Percentiles rank a stretch among this genome's conserved stretches.
These are phyloP conservation scores for Yamadazyma takamatsuzukensis DNA, from an alignment of 805 yeast genomes.

Conservation along the genomic window DNA sequence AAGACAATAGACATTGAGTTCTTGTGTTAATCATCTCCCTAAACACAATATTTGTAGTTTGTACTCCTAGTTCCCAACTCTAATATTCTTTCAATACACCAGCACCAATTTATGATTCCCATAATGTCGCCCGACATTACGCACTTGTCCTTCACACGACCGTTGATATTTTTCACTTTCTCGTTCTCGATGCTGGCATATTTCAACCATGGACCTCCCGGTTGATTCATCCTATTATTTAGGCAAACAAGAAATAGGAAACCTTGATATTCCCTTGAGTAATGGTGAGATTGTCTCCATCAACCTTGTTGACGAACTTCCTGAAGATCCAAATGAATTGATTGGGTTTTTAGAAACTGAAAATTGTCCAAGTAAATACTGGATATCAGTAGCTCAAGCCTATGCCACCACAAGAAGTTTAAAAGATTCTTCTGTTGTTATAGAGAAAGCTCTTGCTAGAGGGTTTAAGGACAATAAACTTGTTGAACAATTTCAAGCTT, in stretches of 20 bases:
- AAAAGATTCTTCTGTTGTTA: conserved; percentile 61
- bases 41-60: too few species aligned
- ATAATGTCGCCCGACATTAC: too few species aligned
- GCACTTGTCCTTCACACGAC: too few species aligned
- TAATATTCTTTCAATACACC: too few species aligned
- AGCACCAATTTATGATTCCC: too few species aligned
- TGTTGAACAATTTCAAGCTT: conserved; percentile 61
- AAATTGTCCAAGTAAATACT: conserved; percentile 67
- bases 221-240: conserved; percentile 31
- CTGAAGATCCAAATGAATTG: conserved; percentile 85
- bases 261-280: conserved; percentile 67
- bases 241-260: conserved; percentile 25
- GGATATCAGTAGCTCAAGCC: conserved; percentile 82
- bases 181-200: too few species aligned
- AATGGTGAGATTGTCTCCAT: conserved; percentile 82
- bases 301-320: conserved; percentile 75
- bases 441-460: conserved; percentile 48
- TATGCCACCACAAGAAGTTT: conserved; percentile 61
- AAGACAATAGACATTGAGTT: too few species aligned
- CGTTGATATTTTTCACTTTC: too few species aligned
- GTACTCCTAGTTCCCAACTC: too few species aligned
- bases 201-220: too few species aligned
- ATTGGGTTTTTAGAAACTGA: conserved; percentile 77
- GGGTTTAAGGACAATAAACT: conserved; percentile 41
- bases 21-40: too few species aligned